Base-by-base conservation (phyloP, 331 rosid genomes). In the Saraca asoca region DNA sequence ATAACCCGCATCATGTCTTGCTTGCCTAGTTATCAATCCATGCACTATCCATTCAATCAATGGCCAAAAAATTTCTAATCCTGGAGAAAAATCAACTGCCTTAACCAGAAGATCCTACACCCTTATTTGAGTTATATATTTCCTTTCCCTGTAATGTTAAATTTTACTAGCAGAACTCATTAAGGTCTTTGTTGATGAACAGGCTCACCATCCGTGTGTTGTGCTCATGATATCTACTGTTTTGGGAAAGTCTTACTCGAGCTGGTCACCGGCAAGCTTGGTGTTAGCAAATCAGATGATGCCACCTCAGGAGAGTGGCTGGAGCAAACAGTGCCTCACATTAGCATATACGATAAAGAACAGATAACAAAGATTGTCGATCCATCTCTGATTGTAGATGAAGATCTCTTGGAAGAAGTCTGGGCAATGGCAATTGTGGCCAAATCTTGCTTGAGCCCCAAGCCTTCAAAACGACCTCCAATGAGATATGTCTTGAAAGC, bases 391-490 rank as follows among this genome's bases (percentile, higher is more conserved):
- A 85, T 94, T 7, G 76, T 94, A 52, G 89, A 94, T 49, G 99
- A 94, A 54, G 99, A 94, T 81, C 79, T 90, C 14, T 41, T 94
- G 73, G 96, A 94, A 73, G 99, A 94, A 77, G 95, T 88, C 16
- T 94, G 97, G 99, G 96, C 97, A 10, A 86, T 90, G 91, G 89
- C 96, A 20, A 83, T 94, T 16, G 90, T 94, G 42, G 99, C 99
- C 54, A 79, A 85, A 78, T 85, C 96, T 11, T 94, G 99, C 82
- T 83, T 94, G 42, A 94, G 85, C 70, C 92, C 96, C 6, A 86
- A 72, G 75, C 85, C 96, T 51, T 78, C 86, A 5, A 86, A 81
- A 75, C 97, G 99, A 13, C 99, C 99, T 9, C 82, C 71, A 2
- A 90, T 94, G 90, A 87, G 73, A 62, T 67, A 94, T 71, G 79